Conservation (phyloP, 129 eudicot species). For the Saussurea involucrata region DNA sequence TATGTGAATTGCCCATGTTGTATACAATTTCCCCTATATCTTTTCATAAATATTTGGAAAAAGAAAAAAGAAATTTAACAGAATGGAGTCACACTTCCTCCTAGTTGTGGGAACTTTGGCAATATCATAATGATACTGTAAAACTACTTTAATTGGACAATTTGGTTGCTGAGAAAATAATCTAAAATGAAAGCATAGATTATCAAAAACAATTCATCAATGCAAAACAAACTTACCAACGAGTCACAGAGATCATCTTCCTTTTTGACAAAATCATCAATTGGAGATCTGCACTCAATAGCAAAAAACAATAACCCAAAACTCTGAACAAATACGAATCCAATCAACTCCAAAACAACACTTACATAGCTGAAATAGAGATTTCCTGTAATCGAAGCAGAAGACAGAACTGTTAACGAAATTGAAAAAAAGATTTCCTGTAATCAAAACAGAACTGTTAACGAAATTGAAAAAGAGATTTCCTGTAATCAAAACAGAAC, state of each 20-base stretch:
- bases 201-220: too few species aligned
- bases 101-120: too few species aligned
- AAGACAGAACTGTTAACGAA: too few species aligned
- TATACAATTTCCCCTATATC: neutral
- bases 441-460: too few species aligned
- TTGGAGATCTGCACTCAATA: slow-evolving; percentile 24
- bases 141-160: neutral
- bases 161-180: too few species aligned
- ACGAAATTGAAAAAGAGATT: too few species aligned
- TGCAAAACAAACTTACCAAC: slow-evolving; percentile 37
- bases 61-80: neutral
- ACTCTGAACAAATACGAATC: neutral
- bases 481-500: too few species aligned
- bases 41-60: neutral
- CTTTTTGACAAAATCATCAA: slow-evolving; percentile 22
- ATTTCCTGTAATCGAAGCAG: too few species aligned
- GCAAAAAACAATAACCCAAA: neutral
- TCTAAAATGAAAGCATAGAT: too few species aligned
- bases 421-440: too few species aligned
- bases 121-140: neutral
- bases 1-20: neutral
- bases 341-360: neutral
- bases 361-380: neutral
- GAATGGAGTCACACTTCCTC: too few species aligned
- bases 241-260: slow-evolving; percentile 29